Evolutionary conservation across 2,329 filamentous ascomycete species (phyloP).

Genomic region (Endocalyx cinctus): DNA sequence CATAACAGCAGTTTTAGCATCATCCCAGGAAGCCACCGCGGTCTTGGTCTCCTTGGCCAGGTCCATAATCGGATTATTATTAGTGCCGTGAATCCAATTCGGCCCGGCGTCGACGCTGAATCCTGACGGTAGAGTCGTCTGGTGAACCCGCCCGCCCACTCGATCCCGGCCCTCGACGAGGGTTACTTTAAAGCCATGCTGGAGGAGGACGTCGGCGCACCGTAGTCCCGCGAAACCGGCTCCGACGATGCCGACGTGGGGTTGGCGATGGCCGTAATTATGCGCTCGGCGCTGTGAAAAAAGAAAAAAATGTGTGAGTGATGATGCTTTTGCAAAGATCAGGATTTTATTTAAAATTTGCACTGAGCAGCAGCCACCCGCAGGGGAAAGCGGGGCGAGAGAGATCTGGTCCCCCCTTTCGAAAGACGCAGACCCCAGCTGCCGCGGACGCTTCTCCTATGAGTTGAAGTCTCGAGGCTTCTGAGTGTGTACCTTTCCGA

Average conservation of each 20-base stretch:
- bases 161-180: constrained; percentile 65
- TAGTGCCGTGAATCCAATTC: constrained; percentile 78
- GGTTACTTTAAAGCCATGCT: constrained; percentile 62
- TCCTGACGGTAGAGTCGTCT: constrained; percentile 41
- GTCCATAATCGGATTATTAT: constrained; percentile 65
- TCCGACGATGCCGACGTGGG: constrained; percentile 63
- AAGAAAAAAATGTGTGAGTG: constrained; percentile 19
- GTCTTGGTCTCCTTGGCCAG: constrained; percentile 60
- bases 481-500: constrained; percentile 31
- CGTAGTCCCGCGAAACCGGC: constrained; percentile 68
- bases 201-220: constrained; percentile 63
- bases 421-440: constrained; percentile 15
- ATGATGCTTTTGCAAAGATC: too few species aligned
- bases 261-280: constrained; percentile 28
- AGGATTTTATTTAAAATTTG: too few species aligned
- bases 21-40: constrained; percentile 42
- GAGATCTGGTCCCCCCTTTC: constrained; percentile 20
- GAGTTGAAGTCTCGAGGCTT: constrained; percentile 23
- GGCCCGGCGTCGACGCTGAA: constrained; percentile 57
- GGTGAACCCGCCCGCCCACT: constrained; percentile 60
- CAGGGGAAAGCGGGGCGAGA: too few species aligned
- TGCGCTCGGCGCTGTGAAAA: constrained; percentile 20
- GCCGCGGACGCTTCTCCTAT: constrained; percentile 22
- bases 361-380: constrained; percentile 23
- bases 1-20: constrained; percentile 50